Conservation (phyloP, 2,329 filamentous ascomycete genomes). For the Fusarium xylarioides region DNA sequence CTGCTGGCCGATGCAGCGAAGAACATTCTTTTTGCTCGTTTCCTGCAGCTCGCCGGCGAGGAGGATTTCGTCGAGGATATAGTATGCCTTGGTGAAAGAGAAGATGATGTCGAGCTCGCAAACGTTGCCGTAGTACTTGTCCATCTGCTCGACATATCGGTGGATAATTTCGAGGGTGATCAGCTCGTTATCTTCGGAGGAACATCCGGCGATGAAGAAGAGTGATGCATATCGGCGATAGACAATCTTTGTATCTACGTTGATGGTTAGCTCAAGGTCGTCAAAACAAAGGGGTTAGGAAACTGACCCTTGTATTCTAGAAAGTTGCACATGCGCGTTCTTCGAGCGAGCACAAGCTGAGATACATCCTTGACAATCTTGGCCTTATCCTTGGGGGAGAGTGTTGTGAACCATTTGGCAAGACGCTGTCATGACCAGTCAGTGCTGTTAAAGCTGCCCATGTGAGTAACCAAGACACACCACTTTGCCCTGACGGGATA, state of each 20-base stretch:
- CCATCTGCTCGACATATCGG: constrained; percentile 99
- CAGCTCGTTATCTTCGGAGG: constrained; percentile 96
- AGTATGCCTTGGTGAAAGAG: constrained; percentile 99
- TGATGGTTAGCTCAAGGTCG: constrained; percentile 8
- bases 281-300: constrained; percentile 11
- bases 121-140: constrained; percentile 99
- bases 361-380: constrained; percentile 99
- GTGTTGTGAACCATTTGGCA: constrained; percentile 98
- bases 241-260: constrained; percentile 92
- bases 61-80: constrained; percentile 96
- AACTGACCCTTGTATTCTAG: constrained; percentile 93
- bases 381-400: constrained; percentile 97
- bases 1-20: constrained; percentile 95
- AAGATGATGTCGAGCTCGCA: constrained; percentile 99
- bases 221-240: constrained; percentile 98
- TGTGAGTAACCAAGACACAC: constrained; percentile 65
- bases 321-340: constrained; percentile 99
- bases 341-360: constrained; percentile 92
- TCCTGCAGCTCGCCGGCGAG: constrained; percentile 97
- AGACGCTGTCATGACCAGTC: constrained; percentile 73
- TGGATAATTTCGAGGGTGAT: constrained; percentile 99
- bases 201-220: constrained; percentile 98
- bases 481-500: constrained; percentile 99
- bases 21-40: constrained; percentile 98
- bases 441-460: constrained; percentile 25